These are phyloP conservation scores for Wolfiporia cocos DNA, from an alignment of 1,284 basidiomycete genomes.

Conservation along the genomic window DNA sequence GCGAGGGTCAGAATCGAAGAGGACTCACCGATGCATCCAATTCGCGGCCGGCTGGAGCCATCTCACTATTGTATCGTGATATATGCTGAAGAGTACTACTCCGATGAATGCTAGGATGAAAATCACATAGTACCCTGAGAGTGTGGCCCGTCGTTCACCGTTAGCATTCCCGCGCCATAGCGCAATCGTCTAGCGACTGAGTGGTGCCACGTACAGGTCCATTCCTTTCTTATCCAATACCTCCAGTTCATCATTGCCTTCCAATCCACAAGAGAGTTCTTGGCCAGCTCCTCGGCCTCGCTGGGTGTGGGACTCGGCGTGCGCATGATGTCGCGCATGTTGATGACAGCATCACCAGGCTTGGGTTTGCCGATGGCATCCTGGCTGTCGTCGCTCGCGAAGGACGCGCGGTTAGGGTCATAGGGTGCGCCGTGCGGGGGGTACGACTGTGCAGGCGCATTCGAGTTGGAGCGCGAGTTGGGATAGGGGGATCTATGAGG, in stretches of 20 bases:
- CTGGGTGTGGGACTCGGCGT: constrained; percentile 37
- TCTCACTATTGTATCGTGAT: constrained; percentile 48
- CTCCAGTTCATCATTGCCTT: constrained; percentile 34
- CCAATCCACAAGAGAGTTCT: constrained; percentile 38
- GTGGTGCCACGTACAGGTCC: constrained; percentile 36
- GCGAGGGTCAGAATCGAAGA: too few species aligned
- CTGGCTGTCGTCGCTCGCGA: constrained; percentile 10
- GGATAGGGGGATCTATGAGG: constrained; percentile 15
- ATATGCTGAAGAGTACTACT: constrained; percentile 49
- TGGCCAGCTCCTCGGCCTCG: constrained; percentile 28
- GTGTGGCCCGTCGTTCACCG: not conserved
- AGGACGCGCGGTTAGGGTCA: constrained; percentile 15
- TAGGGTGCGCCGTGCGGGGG: constrained; percentile 15
- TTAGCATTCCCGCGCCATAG: too few species aligned
- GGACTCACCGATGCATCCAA: constrained; percentile 40
- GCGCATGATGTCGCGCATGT: constrained; percentile 22
- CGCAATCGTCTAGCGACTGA: not conserved
- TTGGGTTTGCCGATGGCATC: constrained; percentile 7
- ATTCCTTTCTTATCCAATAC: constrained; percentile 45
- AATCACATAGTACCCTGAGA: constrained; percentile 30
- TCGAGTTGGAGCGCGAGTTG: constrained; percentile 8
- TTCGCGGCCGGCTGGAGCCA: constrained; percentile 50
- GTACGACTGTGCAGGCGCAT: constrained; percentile 17
- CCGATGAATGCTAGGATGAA: constrained; percentile 28
- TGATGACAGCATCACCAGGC: constrained; percentile 10